A percentile compares a stretch with the other conserved stretches of the same genome.
Conservation (phyloP, 805 yeast species). For the Pichia cabralensis region DNA sequence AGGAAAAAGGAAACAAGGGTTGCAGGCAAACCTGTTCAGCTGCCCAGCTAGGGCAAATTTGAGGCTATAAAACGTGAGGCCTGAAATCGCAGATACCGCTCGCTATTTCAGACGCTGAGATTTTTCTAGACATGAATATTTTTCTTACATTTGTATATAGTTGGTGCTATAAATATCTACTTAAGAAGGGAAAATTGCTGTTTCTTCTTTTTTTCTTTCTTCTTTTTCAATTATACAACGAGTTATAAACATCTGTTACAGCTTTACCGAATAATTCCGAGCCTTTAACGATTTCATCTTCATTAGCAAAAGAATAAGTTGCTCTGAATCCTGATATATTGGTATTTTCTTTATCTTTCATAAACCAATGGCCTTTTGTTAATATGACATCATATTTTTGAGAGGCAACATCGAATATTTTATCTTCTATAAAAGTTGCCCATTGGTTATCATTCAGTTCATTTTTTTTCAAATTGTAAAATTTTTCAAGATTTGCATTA, state of each 20-base stretch:
- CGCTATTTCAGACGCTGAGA: too few species aligned
- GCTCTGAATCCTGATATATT: constrained; percentile 25
- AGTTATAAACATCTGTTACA: constrained; percentile 11
- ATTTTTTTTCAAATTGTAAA: constrained; percentile 28
- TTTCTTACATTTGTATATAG: too few species aligned
- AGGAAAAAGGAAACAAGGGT: too few species aligned
- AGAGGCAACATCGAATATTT: constrained; percentile 16
- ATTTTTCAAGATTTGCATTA: constrained; percentile 30
- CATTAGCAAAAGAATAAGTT: constrained; percentile 23
- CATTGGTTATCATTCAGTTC: constrained; percentile 19
- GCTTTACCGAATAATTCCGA: constrained; percentile 21
- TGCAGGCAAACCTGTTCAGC: too few species aligned
- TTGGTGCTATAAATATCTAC: too few species aligned
- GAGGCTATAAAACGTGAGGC: too few species aligned
- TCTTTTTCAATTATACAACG: too few species aligned
- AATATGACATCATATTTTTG: constrained; percentile 20
- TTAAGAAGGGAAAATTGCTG: too few species aligned
- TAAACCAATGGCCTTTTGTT: constrained; percentile 28
- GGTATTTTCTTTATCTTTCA: constrained; percentile 14
- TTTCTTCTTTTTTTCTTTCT: too few species aligned
- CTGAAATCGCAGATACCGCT: too few species aligned
- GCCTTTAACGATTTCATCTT: constrained; percentile 17
- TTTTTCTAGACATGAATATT: too few species aligned
- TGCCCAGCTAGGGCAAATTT: too few species aligned
- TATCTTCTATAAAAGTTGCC: constrained; percentile 23